Evolutionary conservation across 345 rosid genomes (phyloP), one percentile per base, ranked within the genome.

Genomic region (Pugionium dolabratum): DNA sequence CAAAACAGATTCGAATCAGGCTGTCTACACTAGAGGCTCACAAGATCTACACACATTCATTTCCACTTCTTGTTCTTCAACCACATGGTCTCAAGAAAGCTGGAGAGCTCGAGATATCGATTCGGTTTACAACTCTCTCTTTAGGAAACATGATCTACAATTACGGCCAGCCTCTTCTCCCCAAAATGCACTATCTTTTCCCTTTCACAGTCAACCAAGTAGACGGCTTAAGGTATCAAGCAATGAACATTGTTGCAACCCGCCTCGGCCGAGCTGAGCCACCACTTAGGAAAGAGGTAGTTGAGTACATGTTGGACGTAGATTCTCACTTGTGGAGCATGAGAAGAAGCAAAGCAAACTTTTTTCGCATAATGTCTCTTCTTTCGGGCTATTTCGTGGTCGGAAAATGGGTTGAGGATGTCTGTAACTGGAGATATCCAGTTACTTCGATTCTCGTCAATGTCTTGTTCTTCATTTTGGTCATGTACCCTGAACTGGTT

Each of bases 291-390:
- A 91, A 85, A 77, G 97, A 91, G 74, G 91, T 85, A 7, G 89
- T 88, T 28, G 94, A 86, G 80, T 88, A 86, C 71, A 82, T 91
- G 97, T 59, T 91, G 5, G 97, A 91, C 72, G 91, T 91, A 41
- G 96, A 88, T 60, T 88, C 96, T 1, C 91, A 86, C 53, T 68
- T 82, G 74, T 88, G 96, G 97, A 91, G 97, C 73, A 88, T 88
- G 94, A 83, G 96, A 68, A 82, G 94, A 80, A 91, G 94, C 79
- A 91, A 88, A 79, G 97, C 89, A 4, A 88, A 88, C 67, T 88
- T 91, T 76, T 86, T 86, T 49, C 75, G 96, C n/a, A 79, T 91
- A 36, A 85, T 85, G 83, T 82, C 93, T 0, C 79, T 91, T 11
- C 49, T 84, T 6, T 83, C 91, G 0, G 80, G 89, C 7, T 62